Evolutionary conservation across 345 rosid genomes (phyloP), one percentile per base, ranked within the genome.

Genomic region (Dipteronia dyeriana): DNA sequence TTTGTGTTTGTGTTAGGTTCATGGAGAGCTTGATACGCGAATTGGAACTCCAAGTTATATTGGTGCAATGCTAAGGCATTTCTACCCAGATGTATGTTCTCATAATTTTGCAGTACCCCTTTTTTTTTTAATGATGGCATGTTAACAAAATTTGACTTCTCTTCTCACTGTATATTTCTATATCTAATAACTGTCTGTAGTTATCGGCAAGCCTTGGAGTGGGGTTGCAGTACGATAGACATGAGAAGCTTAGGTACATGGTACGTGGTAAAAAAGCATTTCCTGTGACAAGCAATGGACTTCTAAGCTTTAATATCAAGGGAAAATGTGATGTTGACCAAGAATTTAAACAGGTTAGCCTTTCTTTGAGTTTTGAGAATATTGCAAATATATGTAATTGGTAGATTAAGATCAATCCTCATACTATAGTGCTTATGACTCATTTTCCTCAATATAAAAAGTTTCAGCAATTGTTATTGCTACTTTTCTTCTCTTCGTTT

Each of bases 11-110:
- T 68, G 64, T 62, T 82, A 94, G 99, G 85, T 94, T 79, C 93
- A 85, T 82, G 97, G 97, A 78, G 99, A 91, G 84, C 88, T 94
- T 22, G 99, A 96, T 82, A 91, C 98, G 12, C 92, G 82, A 86
- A 53, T 78, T 71, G 97, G 98, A 13, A 76, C 83, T 13, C 98
- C 98, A 1, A 85, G 78, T 76, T 85, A 82, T 83, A 78, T 85
- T 54, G 78, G 89, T 64, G 97, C 92, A 3, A 80, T 92, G 93
- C 85, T 96, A 70, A 78, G 98, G 54, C 94, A 87, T 77, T 85
- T 84, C 64, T 86, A 87, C 63, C 91, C 91, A 0, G 89, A 94
- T 79, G 98, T 94, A 80, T 75, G 86, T 75, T 76, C 71, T 74
- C 34, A 53, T 69, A 4, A 14, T 9, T 59, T 8, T n/a, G 45